Evolutionary conservation across 306 rosid species (phyloP), one percentile per base, ranked within the genome.

Genomic region (Cicer judaicum): DNA sequence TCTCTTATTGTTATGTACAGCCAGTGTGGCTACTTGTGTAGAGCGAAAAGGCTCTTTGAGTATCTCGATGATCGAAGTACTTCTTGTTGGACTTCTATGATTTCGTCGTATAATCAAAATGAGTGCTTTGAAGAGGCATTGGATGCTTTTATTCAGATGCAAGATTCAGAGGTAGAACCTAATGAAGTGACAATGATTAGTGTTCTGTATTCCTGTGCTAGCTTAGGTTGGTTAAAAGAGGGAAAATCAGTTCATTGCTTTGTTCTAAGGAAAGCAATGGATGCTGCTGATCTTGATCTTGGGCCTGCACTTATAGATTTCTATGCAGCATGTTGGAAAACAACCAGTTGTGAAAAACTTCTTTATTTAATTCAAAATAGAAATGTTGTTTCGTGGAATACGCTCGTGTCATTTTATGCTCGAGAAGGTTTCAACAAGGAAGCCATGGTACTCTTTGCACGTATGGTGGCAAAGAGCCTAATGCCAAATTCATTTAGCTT

Each of bases 231-330:
- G 78, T 79, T 89, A 40, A 89, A 79, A 80, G 90, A 87, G 75
- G 97, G 97, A 56, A 88, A 85, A 78, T 88, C 96, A 6, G 87
- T 87, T 80, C 96, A 91, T 72, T 82, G 96, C 82, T 80, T 91
- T 84, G 79, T 88, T 39, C 74, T 91, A 38, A 87, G 89, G 77
- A 88, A 81, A 21, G 87, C 74, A 49, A 44, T 84, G 73, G 94
- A 84, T 77, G 64, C 80, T 43, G 57, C 74, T 77, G 80, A 78
- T 54, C 78, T 91, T 75, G 89, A 88, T 57, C 72, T 78, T 40
- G 93, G 88, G 46, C 90, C 94, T 19, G 80, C 88, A 19, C 79
- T 93, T 21, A 77, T 89, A 46, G 91, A 91, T 80, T 87, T 93
- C 49, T 93, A 91, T 73, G 86, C 91, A 41, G 85, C 85, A n/a